Evolutionary conservation across 2,329 filamentous ascomycete genomes (phyloP), one percentile per base, ranked within the genome.

Genomic region (Aurifilum marmelostoma): DNA sequence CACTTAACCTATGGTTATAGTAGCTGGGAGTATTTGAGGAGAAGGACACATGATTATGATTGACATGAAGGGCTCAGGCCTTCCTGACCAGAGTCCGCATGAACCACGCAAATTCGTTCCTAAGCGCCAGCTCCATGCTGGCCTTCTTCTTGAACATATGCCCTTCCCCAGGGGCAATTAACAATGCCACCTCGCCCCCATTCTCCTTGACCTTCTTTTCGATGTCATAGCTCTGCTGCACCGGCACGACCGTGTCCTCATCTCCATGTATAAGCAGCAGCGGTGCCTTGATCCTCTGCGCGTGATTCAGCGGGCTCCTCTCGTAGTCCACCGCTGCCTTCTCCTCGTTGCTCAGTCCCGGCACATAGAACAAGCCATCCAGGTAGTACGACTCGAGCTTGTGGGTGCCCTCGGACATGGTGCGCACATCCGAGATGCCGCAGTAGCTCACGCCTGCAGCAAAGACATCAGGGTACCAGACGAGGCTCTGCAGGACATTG

Each of bases 261-360:
- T 80, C 80, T 0, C 88, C 88, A 29, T 89, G 85, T 6, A 90
- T 72, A n/a, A 91, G 76, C 47, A 89, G 75, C 29, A 90, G 73
- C 0, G 86, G 85, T 1, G 82, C 77, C 52, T 76, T 77, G 66
- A 87, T 85, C 65, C 79, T 78, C n/a, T 81, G 77, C 0, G 82
- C 84, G 65, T 84, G 80, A 60, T 80, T 81, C 18, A 85, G 75
- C 0, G 86, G 84, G 67, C 85, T 87, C 16, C 85, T 77, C 58
- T 83, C 82, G 4, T 75, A 75, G 56, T 82, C 83, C 3, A 84
- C 78, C 18, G 73, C 74, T 16, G 80, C 76, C 68, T 80, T 79
- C n/a, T 84, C 79, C 16, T 80, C 76, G 0, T 79, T 74, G 1
- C 74, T 73, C 12, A 79, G 78, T 3, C 77, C 79, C 0, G 74